A percentile compares a stretch with the other conserved stretches of the same genome.
Evolutionary conservation across 108 stramenopile species (phyloP).

Genomic region (Cylindrotheca fusiformis): DNA sequence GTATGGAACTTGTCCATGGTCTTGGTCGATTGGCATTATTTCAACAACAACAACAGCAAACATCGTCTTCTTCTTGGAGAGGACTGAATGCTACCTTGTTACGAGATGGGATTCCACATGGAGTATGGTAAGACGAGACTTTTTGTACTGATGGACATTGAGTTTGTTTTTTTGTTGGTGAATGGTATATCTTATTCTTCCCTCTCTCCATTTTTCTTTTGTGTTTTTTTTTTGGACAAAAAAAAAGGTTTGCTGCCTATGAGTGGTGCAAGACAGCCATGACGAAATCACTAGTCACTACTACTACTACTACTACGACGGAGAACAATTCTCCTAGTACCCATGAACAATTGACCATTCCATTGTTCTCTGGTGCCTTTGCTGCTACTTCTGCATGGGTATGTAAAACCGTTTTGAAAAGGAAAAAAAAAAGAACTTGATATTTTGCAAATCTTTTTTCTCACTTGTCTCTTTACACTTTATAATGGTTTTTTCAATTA

Average conservation of each 20-base stretch:
- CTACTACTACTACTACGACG: neutral
- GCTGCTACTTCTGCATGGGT: constrained; percentile 83
- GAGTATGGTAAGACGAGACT: constrained; percentile 52
- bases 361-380: constrained; percentile 68
- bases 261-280: constrained; percentile 16
- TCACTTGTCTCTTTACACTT: neutral
- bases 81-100: constrained; percentile 76
- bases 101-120: constrained; percentile 81
- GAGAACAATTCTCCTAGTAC: constrained; percentile 9
- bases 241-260: constrained; percentile 26
- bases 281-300: neutral
- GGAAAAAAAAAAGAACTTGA: no score
- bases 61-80: constrained; percentile 39
- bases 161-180: no score
- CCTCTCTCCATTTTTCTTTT: no score
- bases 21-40: neutral
- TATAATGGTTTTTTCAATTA: neutral
- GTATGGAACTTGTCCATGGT: constrained; percentile 1
- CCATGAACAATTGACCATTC: constrained; percentile 54
- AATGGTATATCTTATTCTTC: no score
- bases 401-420: no score
- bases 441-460: no score
- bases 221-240: no score
- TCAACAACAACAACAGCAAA: neutral
- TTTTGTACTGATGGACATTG: neutral